Percentiles rank a stretch among this genome's conserved stretches.
Conservation (phyloP, 2,329 filamentous ascomycete species). For the Pezicula neosporulosa region DNA sequence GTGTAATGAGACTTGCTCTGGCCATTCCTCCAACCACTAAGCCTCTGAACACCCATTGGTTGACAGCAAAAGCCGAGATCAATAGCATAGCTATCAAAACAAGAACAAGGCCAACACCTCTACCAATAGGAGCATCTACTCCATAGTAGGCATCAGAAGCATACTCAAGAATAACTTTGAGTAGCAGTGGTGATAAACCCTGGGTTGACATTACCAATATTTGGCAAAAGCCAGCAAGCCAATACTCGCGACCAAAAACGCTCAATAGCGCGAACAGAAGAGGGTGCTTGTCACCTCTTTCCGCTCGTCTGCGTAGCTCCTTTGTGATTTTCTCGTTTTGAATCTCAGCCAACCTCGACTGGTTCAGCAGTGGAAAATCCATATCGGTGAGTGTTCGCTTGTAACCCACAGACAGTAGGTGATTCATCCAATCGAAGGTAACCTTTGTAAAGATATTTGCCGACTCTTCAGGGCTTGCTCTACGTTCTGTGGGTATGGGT, state of each 20-base stretch:
- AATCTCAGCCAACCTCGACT: background rate
- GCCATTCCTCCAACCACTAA: constrained; percentile 2
- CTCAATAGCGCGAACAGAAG: background rate
- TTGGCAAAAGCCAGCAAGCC: constrained; percentile 1
- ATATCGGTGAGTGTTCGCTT: background rate
- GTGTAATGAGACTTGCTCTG: constrained; percentile 1
- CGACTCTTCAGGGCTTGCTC: background rate
- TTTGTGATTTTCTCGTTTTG: constrained; percentile 1
- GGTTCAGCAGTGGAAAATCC: background rate
- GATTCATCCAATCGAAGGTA: constrained; percentile 3
- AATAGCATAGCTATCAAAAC: background rate
- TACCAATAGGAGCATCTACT: background rate
- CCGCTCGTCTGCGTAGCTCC: background rate
- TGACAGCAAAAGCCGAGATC: background rate
- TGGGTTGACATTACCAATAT: background rate
- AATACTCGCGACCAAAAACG: constrained; percentile 1
- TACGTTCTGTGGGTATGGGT: constrained; percentile 2
- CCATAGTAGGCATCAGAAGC: constrained; percentile 3
- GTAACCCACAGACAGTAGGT: background rate
- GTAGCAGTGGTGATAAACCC: background rate
- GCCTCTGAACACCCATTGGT: constrained; percentile 2
- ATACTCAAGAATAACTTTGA: constrained; percentile 1
- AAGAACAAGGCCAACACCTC: constrained; percentile 2
- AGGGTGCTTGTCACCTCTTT: constrained; percentile 3
- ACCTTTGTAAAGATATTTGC: constrained; percentile 1